These are phyloP conservation scores for Elongisporangium senticosum DNA, from an alignment of 352 stramenopile genomes.

Conservation along the genomic window DNA sequence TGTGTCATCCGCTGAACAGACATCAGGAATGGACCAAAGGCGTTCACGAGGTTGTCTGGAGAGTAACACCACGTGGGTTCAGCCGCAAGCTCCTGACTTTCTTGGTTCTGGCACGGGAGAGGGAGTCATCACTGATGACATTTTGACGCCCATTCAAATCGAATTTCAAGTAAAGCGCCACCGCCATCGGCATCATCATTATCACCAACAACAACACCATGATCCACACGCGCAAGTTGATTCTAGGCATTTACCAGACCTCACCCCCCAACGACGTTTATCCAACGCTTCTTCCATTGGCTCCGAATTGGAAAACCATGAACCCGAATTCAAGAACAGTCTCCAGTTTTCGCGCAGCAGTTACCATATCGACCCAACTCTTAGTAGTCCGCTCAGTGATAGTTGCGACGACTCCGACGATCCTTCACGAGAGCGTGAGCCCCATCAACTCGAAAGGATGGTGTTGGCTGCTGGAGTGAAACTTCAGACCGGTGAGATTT, in stretches of 20 bases:
- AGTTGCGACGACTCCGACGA: background rate
- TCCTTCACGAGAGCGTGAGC: background rate
- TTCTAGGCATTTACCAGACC: background rate
- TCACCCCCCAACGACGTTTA: background rate
- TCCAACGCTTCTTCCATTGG: background rate
- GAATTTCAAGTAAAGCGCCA: background rate
- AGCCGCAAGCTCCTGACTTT: background rate
- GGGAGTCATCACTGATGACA: background rate
- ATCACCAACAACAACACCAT: background rate
- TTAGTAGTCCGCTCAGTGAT: background rate
- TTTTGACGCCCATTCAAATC: background rate
- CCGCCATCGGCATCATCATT: background rate
- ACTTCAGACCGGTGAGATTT: slow-evolving; percentile 15
- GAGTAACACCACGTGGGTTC: background rate
- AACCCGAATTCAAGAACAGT: background rate
- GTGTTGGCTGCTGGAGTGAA: slow-evolving; percentile 26
- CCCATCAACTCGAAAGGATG: slow-evolving; percentile 15
- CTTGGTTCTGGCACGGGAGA: background rate
- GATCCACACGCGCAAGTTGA: background rate
- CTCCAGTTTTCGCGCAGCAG: background rate
- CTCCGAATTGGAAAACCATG: background rate
- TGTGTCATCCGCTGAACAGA: background rate
- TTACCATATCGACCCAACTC: background rate
- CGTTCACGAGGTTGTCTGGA: background rate
- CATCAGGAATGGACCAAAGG: background rate